Percentiles rank a stretch among this genome's conserved stretches.
phyloP scores from a whole-genome alignment of 2,329 filamentous ascomycete species.

The Cladophialophora carrionii region DNA sequence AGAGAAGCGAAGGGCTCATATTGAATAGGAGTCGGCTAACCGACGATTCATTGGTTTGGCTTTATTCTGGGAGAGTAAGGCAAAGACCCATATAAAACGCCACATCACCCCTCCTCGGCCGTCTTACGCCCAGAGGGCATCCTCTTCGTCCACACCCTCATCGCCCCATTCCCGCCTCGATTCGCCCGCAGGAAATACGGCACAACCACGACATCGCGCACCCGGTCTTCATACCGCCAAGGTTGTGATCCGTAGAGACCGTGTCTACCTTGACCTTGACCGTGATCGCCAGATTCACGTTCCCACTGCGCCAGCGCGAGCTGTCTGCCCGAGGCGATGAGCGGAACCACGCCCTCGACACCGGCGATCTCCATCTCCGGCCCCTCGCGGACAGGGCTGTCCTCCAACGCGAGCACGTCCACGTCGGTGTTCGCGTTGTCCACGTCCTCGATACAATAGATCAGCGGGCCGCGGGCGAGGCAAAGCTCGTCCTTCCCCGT shows the following conservation, averaged over 20 bases:
- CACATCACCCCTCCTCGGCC: background rate
- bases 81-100: too few species aligned
- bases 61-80: too few species aligned
- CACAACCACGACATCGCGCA: constrained; percentile 45
- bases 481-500: constrained; percentile 16
- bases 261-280: background rate
- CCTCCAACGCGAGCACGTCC: background rate
- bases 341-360: background rate
- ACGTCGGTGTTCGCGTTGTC: constrained; percentile 8
- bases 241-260: background rate
- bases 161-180: constrained; percentile 57
- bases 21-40: too few species aligned
- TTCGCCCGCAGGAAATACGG: constrained; percentile 62
- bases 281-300: background rate
- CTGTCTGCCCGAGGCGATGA: background rate
- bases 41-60: too few species aligned
- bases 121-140: background rate
- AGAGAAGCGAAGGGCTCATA: too few species aligned
- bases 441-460: constrained; percentile 16
- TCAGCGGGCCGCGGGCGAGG: constrained; percentile 39
- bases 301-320: background rate
- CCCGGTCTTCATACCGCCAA: background rate
- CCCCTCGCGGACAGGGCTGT: background rate
- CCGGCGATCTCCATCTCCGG: background rate
- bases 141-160: constrained; percentile 49